Percentiles rank a stretch among this genome's conserved stretches.
Conservation (phyloP, 495 filamentous ascomycete genomes). For the Talaromyces trachyspermus region DNA sequence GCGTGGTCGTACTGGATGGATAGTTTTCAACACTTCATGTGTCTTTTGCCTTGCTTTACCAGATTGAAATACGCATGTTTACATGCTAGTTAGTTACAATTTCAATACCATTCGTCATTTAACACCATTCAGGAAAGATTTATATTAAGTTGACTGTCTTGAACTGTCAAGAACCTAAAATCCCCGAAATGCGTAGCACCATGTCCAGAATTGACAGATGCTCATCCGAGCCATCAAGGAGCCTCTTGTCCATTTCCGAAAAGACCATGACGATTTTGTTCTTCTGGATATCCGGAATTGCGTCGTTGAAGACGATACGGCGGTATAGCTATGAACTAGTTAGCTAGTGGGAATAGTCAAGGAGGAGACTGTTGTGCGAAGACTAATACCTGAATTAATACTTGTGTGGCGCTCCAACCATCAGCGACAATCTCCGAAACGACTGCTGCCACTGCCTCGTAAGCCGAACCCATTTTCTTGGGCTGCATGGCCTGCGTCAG, state of each 20-base stretch:
- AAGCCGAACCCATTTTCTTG: slow-evolving; percentile 52
- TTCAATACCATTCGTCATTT: background rate
- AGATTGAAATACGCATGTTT: background rate
- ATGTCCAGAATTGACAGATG: slow-evolving; percentile 86
- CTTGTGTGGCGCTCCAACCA: slow-evolving; percentile 94
- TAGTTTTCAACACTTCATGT: too few relatives aligned
- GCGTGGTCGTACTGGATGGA: too few relatives aligned
- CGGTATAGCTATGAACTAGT: slow-evolving; percentile 62
- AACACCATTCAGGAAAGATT: too few relatives aligned
- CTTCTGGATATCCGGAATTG: slow-evolving; percentile 75
- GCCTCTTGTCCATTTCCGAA: slow-evolving; percentile 84
- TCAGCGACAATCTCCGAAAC: slow-evolving; percentile 90
- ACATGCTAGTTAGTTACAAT: background rate
- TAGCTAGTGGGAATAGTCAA: background rate
- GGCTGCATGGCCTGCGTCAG: slow-evolving; percentile 76
- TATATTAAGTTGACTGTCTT: too few relatives aligned
- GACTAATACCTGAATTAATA: slow-evolving; percentile 61
- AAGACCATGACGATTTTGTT: slow-evolving; percentile 84
- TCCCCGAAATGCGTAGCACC: slow-evolving; percentile 67
- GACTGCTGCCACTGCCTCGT: slow-evolving; percentile 64
- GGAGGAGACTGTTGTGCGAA: background rate
- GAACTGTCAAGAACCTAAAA: slow-evolving; percentile 46
- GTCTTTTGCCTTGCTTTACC: too few relatives aligned
- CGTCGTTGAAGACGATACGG: slow-evolving; percentile 73
- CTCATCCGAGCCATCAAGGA: slow-evolving; percentile 97